Evolutionary conservation across 129 eudicot species (phyloP).

Genomic region (Scalesia atractyloides): DNA sequence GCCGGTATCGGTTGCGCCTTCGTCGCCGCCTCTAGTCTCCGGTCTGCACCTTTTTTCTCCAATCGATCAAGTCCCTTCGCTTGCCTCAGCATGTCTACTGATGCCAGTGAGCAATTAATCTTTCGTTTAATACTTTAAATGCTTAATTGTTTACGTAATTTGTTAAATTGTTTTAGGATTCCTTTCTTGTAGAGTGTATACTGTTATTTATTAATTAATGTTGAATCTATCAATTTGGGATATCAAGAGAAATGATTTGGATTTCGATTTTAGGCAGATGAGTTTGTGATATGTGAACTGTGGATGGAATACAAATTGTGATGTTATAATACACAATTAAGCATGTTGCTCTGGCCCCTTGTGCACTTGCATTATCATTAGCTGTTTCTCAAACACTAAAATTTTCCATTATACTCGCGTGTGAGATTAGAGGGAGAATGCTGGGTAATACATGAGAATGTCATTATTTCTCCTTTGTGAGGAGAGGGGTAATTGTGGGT

Average conservation of each 20-base stretch:
- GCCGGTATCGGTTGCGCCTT: conserved; percentile 65
- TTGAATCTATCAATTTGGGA: conserved; percentile 7
- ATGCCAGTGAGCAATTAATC: conserved; percentile 41
- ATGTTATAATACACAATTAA: too few relatives aligned
- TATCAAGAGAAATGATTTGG: not conserved
- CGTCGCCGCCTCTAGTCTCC: conserved; percentile 46
- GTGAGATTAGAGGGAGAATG: too few relatives aligned
- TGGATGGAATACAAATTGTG: too few relatives aligned
- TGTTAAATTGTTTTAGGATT: not conserved
- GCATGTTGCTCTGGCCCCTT: too few relatives aligned
- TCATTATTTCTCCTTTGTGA: too few relatives aligned
- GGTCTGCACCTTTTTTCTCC: conserved; percentile 32
- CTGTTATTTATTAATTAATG: not conserved
- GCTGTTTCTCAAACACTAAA: too few relatives aligned
- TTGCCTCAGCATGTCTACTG: conserved; percentile 56
- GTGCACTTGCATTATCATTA: too few relatives aligned
- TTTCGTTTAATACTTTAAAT: not conserved
- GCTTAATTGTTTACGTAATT: not conserved
- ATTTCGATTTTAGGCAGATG: not conserved
- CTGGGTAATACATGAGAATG: too few relatives aligned
- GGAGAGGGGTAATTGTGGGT: too few relatives aligned
- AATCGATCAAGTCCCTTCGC: conserved; percentile 58
- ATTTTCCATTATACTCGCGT: too few relatives aligned
- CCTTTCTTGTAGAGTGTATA: not conserved
- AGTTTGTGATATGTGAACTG: not conserved